A percentile compares a stretch with the other conserved stretches of the same genome.
These are phyloP conservation scores for Phoenix dactylifera DNA, from an alignment of 176 grass and related monocot species.

Conservation along the genomic window DNA sequence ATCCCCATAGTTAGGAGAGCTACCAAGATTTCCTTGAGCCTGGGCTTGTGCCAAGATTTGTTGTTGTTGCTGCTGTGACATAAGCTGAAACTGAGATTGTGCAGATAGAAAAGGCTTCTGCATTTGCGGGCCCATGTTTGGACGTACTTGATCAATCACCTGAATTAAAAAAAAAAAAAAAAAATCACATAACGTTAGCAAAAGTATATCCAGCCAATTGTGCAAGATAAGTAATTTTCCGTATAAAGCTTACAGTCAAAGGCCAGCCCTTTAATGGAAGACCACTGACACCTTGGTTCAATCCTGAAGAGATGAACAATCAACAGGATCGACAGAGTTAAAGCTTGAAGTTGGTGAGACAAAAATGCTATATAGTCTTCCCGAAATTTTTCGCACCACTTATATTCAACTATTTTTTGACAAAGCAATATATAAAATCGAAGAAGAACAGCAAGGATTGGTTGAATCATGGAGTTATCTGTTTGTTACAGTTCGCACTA, in stretches of 20 bases:
- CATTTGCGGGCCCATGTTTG: conserved; percentile 77
- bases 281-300: conserved; percentile 89
- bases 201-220: conserved; percentile 2
- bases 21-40: conserved; percentile 58
- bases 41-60: conserved; percentile 94
- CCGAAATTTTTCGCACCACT: too few species aligned
- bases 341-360: too few species aligned
- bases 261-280: conserved; percentile 99
- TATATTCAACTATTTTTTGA: too few species aligned
- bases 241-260: conserved; percentile 53
- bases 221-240: conserved; percentile 7
- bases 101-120: conserved; percentile 89
- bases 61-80: conserved; percentile 92
- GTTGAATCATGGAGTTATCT: too few species aligned
- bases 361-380: too few species aligned
- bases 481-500: too few species aligned
- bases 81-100: conserved; percentile 87
- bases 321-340: not conserved
- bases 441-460: too few species aligned
- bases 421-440: too few species aligned
- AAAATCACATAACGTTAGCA: not conserved
- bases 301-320: conserved; percentile 38
- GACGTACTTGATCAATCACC: conserved; percentile 86
- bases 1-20: conserved; percentile 63
- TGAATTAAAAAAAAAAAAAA: conserved; percentile 13